phyloP scores from a whole-genome alignment of 768 basidiomycete species.

The Xerocomellus chrysenteron region DNA sequence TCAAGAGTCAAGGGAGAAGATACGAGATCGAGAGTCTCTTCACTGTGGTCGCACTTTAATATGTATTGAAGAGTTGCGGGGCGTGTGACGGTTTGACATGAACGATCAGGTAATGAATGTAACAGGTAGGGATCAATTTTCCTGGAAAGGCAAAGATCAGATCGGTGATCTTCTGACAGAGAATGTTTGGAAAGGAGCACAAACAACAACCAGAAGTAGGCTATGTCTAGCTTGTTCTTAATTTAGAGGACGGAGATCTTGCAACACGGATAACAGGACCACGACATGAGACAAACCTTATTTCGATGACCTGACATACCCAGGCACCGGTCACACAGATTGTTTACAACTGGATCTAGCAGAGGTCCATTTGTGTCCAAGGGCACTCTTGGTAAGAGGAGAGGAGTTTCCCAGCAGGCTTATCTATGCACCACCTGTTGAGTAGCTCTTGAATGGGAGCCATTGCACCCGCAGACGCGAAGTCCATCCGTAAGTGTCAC shows the following conservation, averaged over 20 bases:
- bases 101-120: slow-evolving; percentile 19
- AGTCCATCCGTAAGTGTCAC: neutral
- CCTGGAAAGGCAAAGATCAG: slow-evolving; percentile 17
- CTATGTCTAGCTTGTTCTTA: slow-evolving; percentile 16
- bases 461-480: neutral
- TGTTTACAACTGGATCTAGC: slow-evolving; percentile 6
- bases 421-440: slow-evolving; percentile 6
- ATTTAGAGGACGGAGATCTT: slow-evolving; percentile 28
- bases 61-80: slow-evolving; percentile 12
- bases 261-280: slow-evolving; percentile 28
- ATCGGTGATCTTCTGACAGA: slow-evolving; percentile 22
- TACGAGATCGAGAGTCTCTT: slow-evolving; percentile 3
- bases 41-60: slow-evolving; percentile 22
- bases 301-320: slow-evolving; percentile 13
- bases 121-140: slow-evolving; percentile 10
- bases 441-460: neutral
- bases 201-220: slow-evolving; percentile 15
- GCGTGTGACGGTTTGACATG: slow-evolving; percentile 18
- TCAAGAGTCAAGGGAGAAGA: neutral
- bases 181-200: slow-evolving; percentile 13
- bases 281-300: slow-evolving; percentile 34
- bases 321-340: slow-evolving; percentile 25
- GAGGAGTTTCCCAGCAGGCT: slow-evolving; percentile 10
- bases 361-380: slow-evolving; percentile 16
- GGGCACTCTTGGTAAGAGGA: slow-evolving; percentile 14